Percentiles rank a stretch among this genome's conserved stretches.
Evolutionary conservation across 306 rosid genomes (phyloP).

Genomic region (Astragalus membranaceus): DNA sequence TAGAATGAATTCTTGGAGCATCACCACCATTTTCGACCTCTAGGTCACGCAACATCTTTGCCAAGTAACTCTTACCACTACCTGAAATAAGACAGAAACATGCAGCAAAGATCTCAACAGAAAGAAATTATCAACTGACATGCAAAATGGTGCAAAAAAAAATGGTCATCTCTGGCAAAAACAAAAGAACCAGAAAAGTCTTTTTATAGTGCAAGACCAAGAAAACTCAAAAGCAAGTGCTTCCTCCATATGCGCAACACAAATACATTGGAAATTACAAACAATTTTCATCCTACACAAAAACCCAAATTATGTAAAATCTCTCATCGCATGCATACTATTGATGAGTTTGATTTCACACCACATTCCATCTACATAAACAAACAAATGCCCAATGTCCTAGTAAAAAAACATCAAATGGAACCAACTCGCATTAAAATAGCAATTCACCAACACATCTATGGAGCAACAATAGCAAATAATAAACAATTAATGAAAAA

Average conservation of each 20-base stretch:
- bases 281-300: slow-evolving; percentile 4
- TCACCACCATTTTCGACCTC: slow-evolving; percentile 87
- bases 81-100: slow-evolving; percentile 45
- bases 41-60: slow-evolving; percentile 89
- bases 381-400: not conserved
- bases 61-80: slow-evolving; percentile 94
- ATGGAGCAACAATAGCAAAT: not conserved
- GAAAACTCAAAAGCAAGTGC: not conserved
- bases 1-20: slow-evolving; percentile 94
- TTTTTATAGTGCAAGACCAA: not conserved
- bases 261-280: not conserved
- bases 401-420: not conserved
- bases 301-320: not conserved
- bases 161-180: not conserved
- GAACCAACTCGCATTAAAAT: not conserved
- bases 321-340: not conserved
- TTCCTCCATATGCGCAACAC: not conserved
- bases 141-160: not conserved
- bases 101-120: not conserved
- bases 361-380: not conserved
- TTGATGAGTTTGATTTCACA: not conserved
- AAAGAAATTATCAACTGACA: slow-evolving; percentile 16
- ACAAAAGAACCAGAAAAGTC: not conserved
- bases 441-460: not conserved
- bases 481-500: not conserved